Conservation (phyloP, 169 alveolate genomes). For the Toxoplasma gondii region DNA sequence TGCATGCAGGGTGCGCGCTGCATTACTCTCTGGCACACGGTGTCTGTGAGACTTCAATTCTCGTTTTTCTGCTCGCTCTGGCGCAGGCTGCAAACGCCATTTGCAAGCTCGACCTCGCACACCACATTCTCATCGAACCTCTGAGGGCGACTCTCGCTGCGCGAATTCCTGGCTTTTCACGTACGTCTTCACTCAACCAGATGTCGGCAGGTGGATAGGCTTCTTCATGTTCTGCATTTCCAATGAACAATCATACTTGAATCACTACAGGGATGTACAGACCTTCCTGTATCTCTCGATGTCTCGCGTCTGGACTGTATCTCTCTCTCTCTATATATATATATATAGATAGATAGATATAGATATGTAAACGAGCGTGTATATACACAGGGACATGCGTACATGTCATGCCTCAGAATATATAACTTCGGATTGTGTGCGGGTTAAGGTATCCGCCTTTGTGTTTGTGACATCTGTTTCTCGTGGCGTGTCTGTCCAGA, state of each 20-base stretch:
- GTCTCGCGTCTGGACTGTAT: not conserved
- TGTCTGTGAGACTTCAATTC: too few relatives aligned
- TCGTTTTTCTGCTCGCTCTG: too few relatives aligned
- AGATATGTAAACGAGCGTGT: not conserved
- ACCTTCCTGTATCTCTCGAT: not conserved
- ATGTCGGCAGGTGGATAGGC: not conserved
- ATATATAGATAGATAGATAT: not conserved
- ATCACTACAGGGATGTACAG: not conserved
- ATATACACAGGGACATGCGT: not conserved
- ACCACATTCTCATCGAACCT: constrained; percentile 24
- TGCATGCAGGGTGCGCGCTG: too few relatives aligned
- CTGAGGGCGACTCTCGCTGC: not conserved
- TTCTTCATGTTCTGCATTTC: not conserved
- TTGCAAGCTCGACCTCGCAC: constrained; percentile 46
- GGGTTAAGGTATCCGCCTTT: too few relatives aligned
- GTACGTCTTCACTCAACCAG: not conserved
- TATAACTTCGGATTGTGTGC: too few relatives aligned
- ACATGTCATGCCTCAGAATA: not conserved
- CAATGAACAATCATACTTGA: not conserved
- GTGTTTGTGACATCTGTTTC: too few relatives aligned
- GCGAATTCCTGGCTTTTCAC: constrained; percentile 42
- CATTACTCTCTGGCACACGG: too few relatives aligned
- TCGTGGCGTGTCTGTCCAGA: too few relatives aligned
- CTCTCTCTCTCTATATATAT: too few relatives aligned
- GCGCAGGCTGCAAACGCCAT: constrained; percentile 48